phyloP scores from a whole-genome alignment of 345 rosid genomes.

The Triadica sebifera region DNA sequence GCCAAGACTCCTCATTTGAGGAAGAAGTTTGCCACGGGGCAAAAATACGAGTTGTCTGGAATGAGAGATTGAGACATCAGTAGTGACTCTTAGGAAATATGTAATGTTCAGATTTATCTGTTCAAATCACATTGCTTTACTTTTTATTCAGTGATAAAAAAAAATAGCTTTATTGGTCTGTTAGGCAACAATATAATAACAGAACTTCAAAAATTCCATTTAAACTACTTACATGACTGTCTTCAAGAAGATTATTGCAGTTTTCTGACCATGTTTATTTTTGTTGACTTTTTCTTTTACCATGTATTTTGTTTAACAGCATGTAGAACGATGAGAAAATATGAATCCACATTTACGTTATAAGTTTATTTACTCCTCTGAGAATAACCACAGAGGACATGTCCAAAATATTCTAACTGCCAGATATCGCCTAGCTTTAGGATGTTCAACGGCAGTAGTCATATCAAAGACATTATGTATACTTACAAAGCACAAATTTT shows the following conservation, averaged over 20 bases:
- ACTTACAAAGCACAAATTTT: not conserved
- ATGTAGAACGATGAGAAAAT: not conserved
- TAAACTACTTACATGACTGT: not conserved
- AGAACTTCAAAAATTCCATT: not conserved
- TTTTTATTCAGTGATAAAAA: not conserved
- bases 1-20: constrained; percentile 52
- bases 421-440: not conserved
- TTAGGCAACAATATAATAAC: not conserved
- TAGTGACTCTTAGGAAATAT: not conserved
- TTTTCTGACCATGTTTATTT: not conserved
- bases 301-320: not conserved
- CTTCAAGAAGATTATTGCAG: not conserved
- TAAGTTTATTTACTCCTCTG: not conserved
- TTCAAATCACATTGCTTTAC: not conserved
- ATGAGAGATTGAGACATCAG: constrained; percentile 6
- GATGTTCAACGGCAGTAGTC: not conserved
- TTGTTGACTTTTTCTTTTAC: not conserved
- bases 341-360: not conserved
- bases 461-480: not conserved
- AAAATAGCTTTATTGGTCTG: not conserved
- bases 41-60: constrained; percentile 79
- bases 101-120: not conserved
- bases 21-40: constrained; percentile 67
- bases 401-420: not conserved
- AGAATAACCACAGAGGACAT: not conserved